A percentile compares a stretch with the other conserved stretches of the same genome.
Evolutionary conservation across 345 rosid genomes (phyloP).

Genomic region (Arabidopsis arenosa): DNA sequence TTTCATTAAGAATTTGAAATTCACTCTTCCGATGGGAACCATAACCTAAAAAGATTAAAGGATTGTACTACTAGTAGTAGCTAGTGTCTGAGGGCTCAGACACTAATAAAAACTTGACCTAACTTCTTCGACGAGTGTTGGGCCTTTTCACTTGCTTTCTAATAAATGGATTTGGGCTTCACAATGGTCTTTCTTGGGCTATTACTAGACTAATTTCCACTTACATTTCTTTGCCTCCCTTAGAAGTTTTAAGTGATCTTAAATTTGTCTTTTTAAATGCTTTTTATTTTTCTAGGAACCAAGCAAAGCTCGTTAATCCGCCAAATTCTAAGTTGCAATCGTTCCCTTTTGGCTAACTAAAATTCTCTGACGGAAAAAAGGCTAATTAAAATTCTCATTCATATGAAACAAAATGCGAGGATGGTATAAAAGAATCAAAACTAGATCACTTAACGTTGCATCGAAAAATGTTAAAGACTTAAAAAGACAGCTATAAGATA

Average conservation of each 20-base stretch:
- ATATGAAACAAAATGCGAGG: not conserved
- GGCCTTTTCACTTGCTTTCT: not conserved
- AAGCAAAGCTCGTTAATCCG: not conserved
- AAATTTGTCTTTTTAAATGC: not conserved
- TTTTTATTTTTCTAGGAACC: not conserved
- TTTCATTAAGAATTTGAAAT: too few relatives aligned
- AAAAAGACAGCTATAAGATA: slow-evolving; percentile 16
- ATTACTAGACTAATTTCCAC: too few relatives aligned
- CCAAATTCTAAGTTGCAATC: not conserved
- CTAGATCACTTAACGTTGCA: slow-evolving; percentile 28
- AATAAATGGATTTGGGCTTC: not conserved
- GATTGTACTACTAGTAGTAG: too few relatives aligned
- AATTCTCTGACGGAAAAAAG: too few relatives aligned
- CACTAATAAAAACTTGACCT: not conserved
- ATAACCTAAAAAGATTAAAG: too few relatives aligned
- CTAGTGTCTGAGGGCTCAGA: too few relatives aligned
- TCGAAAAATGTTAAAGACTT: slow-evolving; percentile 17
- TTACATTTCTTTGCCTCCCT: not conserved
- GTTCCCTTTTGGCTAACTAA: not conserved
- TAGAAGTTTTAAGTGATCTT: too few relatives aligned
- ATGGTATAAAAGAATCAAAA: not conserved
- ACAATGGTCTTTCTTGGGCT: too few relatives aligned
- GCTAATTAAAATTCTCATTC: not conserved
- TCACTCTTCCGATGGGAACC: too few relatives aligned
- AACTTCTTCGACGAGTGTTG: not conserved